phyloP scores from a whole-genome alignment of 352 stramenopile genomes.

The Globisporangium cederbergense region DNA sequence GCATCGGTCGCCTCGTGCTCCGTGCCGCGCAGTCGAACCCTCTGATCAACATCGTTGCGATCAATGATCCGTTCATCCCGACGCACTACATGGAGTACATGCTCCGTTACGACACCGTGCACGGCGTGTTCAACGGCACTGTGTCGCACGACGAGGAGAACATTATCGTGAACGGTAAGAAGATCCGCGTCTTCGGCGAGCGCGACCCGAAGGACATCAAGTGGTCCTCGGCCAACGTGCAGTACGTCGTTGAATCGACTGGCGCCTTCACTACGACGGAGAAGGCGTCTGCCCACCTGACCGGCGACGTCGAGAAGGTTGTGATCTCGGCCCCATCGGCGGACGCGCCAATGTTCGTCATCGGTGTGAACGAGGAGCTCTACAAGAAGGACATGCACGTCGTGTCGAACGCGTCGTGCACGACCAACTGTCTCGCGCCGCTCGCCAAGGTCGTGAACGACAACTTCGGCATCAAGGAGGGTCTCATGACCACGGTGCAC shows the following conservation, averaged over 20 bases:
- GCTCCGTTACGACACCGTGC: conserved; percentile 91
- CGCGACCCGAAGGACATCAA: conserved; percentile 93
- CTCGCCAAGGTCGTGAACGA: conserved; percentile 99
- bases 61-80: conserved; percentile 95
- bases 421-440: conserved; percentile 98
- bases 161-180: conserved; percentile 92
- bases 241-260: conserved; percentile 94
- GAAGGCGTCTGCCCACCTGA: conserved; percentile 91
- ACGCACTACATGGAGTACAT: conserved; percentile 98
- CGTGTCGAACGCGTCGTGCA: conserved; percentile 98
- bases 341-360: conserved; percentile 98
- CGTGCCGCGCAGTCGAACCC: conserved; percentile 88
- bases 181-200: conserved; percentile 93
- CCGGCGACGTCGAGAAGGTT: conserved; percentile 95
- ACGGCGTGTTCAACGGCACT: conserved; percentile 86
- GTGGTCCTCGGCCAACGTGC: conserved; percentile 87
- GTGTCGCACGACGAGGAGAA: conserved; percentile 85
- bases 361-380: conserved; percentile 96
- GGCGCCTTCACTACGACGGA: conserved; percentile 84
- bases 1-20: conserved; percentile 97
- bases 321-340: conserved; percentile 97
- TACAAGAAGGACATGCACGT: conserved; percentile 95
- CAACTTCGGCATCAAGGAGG: conserved; percentile 97
- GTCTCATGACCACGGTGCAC: conserved; percentile 99
- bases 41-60: conserved; percentile 88